Conservation (phyloP, 164 flowering plant species). For the Warburgia ugandensis region DNA sequence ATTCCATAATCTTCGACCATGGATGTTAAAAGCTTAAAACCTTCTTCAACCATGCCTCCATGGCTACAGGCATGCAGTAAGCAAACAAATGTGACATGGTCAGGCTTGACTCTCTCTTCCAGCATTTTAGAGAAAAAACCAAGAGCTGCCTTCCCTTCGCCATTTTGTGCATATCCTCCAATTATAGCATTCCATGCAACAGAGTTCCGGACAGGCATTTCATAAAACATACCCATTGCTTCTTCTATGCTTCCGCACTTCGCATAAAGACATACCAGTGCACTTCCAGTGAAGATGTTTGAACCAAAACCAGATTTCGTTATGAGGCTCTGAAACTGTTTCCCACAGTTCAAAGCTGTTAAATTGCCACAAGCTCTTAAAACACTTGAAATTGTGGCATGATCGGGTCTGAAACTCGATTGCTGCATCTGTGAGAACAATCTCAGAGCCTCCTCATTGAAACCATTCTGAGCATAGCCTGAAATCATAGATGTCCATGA, state of each 20-base stretch:
- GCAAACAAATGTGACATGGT: constrained; percentile 64
- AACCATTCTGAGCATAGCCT: constrained; percentile 53
- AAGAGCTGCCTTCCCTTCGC: constrained; percentile 64
- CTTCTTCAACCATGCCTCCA: constrained; percentile 70
- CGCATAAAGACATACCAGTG: constrained; percentile 62
- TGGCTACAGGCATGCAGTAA: constrained; percentile 80
- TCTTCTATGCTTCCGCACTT: constrained; percentile 52
- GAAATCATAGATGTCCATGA: constrained; percentile 69
- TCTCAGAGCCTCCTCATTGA: constrained; percentile 37
- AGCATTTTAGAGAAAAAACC: constrained; percentile 46
- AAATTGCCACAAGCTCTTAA: constrained; percentile 31
- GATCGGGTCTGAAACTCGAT: constrained; percentile 32
- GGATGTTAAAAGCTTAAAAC: constrained; percentile 46
- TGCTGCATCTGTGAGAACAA: constrained; percentile 37
- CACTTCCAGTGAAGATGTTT: constrained; percentile 51
- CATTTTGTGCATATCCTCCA: constrained; percentile 67
- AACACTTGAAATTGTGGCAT: constrained; percentile 56
- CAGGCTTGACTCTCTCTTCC: constrained; percentile 51
- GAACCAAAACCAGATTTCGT: constrained; percentile 46
- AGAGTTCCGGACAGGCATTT: constrained; percentile 47
- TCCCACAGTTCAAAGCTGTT: constrained; percentile 29
- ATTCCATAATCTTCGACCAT: constrained; percentile 63
- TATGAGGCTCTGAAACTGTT: constrained; percentile 40
- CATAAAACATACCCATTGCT: constrained; percentile 46
- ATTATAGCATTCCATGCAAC: constrained; percentile 69